Conservation (phyloP, 257 asterid genomes). For the Ilex asprella region DNA sequence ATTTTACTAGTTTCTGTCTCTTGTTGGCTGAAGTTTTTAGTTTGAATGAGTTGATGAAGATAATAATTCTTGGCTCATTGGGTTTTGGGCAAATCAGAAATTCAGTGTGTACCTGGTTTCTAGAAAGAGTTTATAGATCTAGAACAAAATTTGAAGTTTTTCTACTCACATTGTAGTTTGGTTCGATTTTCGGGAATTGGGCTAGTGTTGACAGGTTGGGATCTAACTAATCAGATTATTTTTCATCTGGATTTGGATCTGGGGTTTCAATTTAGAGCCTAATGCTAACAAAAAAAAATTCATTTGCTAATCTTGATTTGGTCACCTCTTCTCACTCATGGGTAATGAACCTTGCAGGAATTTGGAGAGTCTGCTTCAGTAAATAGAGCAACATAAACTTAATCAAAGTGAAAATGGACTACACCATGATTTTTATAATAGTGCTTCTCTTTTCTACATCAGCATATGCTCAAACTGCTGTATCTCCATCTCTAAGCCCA, state of each 20-base stretch:
- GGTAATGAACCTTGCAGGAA: conserved; percentile 9
- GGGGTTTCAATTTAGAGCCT: too few species aligned
- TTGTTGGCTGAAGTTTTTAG: neutral
- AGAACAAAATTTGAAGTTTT: neutral
- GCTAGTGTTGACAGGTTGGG: neutral
- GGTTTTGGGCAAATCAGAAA: neutral
- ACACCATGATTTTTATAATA: conserved; percentile 21
- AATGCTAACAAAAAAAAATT: too few species aligned
- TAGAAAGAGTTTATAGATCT: neutral
- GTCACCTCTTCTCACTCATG: conserved; percentile 1
- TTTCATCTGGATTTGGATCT: neutral
- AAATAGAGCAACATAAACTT: neutral
- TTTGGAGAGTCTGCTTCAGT: conserved; percentile 1
- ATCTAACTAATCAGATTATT: neutral
- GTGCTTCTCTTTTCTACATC: conserved; percentile 23
- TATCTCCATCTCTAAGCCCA: conserved; percentile 23
- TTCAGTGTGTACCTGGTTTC: neutral
- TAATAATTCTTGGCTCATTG: neutral
- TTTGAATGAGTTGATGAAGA: neutral
- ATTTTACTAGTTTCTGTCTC: neutral
- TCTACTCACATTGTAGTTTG: neutral
- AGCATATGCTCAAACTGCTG: conserved; percentile 28
- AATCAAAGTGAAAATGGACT: conserved; percentile 15
- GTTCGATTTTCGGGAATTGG: neutral
- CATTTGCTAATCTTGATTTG: too few species aligned